These are phyloP conservation scores for Pseudogymnoascus sp. DNA, from an alignment of 2,329 filamentous ascomycete genomes.

Conservation along the genomic window DNA sequence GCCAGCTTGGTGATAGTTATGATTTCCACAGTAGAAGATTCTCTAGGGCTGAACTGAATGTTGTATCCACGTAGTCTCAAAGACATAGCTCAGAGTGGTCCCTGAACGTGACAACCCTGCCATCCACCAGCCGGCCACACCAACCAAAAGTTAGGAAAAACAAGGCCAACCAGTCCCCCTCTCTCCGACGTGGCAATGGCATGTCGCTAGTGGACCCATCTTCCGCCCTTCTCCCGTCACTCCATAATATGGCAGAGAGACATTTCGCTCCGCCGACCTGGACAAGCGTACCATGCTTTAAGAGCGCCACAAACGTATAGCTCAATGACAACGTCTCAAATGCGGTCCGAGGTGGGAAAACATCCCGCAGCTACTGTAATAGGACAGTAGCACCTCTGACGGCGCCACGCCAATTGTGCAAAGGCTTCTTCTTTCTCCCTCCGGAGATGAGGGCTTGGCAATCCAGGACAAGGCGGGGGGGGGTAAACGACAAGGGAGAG, in stretches of 20 bases:
- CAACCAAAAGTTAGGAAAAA: neutral
- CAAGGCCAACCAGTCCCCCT: neutral
- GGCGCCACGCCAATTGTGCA: constrained; percentile 5
- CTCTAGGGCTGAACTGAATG: neutral
- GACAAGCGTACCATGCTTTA: neutral
- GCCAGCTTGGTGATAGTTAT: neutral
- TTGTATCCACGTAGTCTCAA: neutral
- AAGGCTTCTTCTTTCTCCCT: constrained; percentile 4
- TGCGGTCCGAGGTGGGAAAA: neutral
- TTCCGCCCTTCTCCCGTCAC: neutral
- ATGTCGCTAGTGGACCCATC: constrained; percentile 6
- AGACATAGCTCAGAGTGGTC: neutral
- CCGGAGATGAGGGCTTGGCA: constrained; percentile 5
- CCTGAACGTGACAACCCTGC: constrained; percentile 1
- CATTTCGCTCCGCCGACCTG: neutral
- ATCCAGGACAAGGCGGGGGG: neutral
- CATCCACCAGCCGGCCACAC: neutral
- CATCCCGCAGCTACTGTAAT: constrained; percentile 8
- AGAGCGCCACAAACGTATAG: neutral
- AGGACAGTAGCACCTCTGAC: neutral
- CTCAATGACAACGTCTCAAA: neutral
- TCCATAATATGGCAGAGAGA: neutral
- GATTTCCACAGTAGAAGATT: neutral
- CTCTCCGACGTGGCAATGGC: constrained; percentile 1
- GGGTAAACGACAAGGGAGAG: neutral